These are phyloP conservation scores for Pichia sp. DNA, from an alignment of 1,139 yeast genomes.

Conservation along the genomic window DNA sequence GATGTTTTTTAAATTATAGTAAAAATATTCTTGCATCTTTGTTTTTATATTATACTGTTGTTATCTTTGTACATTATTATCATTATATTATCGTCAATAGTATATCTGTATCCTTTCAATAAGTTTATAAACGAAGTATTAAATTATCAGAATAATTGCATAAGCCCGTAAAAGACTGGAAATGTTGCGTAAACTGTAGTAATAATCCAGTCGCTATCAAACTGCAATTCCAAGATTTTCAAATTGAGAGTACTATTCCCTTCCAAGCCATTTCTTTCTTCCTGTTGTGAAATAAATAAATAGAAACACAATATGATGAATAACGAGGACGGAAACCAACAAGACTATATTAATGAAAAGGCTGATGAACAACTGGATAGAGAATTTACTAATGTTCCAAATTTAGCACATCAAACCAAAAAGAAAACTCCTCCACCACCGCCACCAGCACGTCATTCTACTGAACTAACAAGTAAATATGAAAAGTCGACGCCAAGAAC, in stretches of 20 bases:
- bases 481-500: neutral
- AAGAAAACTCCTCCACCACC: constrained; percentile 5
- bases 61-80: neutral
- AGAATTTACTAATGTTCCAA: constrained; percentile 1
- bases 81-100: neutral
- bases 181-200: too few relatives aligned
- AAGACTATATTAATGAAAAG: neutral
- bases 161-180: too few relatives aligned
- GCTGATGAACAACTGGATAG: neutral
- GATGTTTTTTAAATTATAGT: constrained; percentile 61
- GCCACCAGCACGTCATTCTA: constrained; percentile 7
- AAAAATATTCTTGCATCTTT: neutral
- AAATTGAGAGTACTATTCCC: too few relatives aligned
- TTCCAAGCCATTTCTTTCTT: neutral
- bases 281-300: neutral
- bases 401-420: constrained; percentile 7
- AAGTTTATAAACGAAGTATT: neutral
- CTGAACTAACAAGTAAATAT: neutral
- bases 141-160: neutral
- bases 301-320: neutral
- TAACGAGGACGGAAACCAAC: neutral
- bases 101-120: neutral
- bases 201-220: too few relatives aligned
- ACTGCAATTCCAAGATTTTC: too few relatives aligned
- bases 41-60: neutral